These are phyloP conservation scores for Penstemon eatonii DNA, from an alignment of 257 asterid genomes.

Conservation along the genomic window DNA sequence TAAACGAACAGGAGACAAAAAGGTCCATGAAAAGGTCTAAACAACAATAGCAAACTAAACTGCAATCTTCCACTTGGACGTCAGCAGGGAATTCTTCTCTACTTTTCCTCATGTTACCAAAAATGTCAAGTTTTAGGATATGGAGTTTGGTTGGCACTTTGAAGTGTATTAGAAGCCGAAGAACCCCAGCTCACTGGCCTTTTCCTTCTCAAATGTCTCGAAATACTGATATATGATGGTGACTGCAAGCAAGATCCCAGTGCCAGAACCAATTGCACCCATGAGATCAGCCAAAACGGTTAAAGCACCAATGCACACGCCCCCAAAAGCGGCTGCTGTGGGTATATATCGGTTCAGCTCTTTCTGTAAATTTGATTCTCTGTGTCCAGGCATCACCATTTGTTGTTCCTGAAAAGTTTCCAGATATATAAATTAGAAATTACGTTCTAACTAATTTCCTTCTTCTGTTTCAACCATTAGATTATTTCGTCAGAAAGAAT, in stretches of 20 bases:
- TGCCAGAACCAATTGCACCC: slow-evolving; percentile 96
- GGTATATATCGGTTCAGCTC: slow-evolving; percentile 91
- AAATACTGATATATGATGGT: slow-evolving; percentile 88
- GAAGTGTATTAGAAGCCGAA: slow-evolving; percentile 60
- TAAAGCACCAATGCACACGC: slow-evolving; percentile 85
- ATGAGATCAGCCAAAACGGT: slow-evolving; percentile 88
- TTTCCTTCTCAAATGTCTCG: slow-evolving; percentile 91
- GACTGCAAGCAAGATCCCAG: slow-evolving; percentile 82
- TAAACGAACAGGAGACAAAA: slow-evolving; percentile 8
- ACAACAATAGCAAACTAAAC: slow-evolving; percentile 12
- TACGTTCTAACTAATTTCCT: neutral
- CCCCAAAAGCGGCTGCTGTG: slow-evolving; percentile 93
- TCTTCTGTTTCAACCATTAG: neutral
- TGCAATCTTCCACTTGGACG: slow-evolving; percentile 25
- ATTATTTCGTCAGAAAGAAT: neutral
- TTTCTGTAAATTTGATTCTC: slow-evolving; percentile 82
- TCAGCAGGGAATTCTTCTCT: slow-evolving; percentile 31
- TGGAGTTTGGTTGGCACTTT: neutral
- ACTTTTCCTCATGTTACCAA: slow-evolving; percentile 36
- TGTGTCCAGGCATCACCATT: slow-evolving; percentile 96
- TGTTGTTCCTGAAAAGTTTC: slow-evolving; percentile 70
- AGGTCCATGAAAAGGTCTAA: neutral
- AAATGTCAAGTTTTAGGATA: slow-evolving; percentile 14
- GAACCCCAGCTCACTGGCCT: slow-evolving; percentile 86
- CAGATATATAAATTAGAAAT: neutral